phyloP scores from a whole-genome alignment of 2,329 filamentous ascomycete genomes.

The Pestalotiopsis sp. region DNA sequence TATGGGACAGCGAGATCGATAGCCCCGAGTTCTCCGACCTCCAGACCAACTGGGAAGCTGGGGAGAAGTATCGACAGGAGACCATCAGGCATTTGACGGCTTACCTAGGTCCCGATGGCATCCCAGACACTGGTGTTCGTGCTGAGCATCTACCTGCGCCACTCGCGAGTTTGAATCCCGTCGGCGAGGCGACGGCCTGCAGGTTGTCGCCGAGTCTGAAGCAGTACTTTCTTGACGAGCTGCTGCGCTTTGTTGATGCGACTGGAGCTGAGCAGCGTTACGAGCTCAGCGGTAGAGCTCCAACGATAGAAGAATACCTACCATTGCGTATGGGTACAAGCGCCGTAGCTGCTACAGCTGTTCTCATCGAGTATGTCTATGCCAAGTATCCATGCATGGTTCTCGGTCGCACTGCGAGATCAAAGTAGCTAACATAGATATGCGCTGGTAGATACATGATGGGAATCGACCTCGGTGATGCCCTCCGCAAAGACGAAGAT shows the following conservation, averaged over 20 bases:
- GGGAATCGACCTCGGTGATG: background rate
- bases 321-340: slow-evolving; percentile 18
- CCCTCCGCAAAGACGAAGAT: background rate
- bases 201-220: slow-evolving; percentile 15
- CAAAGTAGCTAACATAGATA: no score
- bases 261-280: slow-evolving; percentile 17
- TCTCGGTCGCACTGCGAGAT: no score
- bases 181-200: slow-evolving; percentile 14
- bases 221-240: slow-evolving; percentile 11
- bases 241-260: slow-evolving; percentile 14
- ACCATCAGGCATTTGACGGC: background rate
- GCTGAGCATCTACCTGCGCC: slow-evolving; percentile 4
- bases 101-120: no score
- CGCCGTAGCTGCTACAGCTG: slow-evolving; percentile 7
- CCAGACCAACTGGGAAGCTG: no score
- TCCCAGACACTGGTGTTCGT: no score
- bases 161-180: slow-evolving; percentile 18
- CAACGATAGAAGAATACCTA: slow-evolving; percentile 22
- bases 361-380: slow-evolving; percentile 11
- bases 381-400: background rate
- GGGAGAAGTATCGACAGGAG: no score
- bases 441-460: background rate
- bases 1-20: no score
- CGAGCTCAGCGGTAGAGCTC: slow-evolving; percentile 19
- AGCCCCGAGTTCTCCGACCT: no score